Conservation (phyloP, 2,329 filamentous ascomycete species). For the Aspergillus vadensis region DNA sequence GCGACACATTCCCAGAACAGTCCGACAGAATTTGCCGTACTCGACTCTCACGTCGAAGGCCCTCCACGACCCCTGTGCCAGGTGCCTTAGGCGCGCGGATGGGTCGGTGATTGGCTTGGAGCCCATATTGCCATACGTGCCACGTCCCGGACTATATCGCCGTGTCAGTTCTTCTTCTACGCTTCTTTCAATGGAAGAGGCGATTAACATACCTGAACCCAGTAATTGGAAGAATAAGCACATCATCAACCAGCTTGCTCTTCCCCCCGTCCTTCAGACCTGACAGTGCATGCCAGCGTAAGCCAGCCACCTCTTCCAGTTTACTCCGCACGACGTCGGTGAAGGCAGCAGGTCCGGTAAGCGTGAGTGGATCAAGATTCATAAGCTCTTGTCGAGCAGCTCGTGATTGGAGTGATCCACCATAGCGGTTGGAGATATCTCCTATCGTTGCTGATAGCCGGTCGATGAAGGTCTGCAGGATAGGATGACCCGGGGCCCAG, state of each 20-base stretch:
- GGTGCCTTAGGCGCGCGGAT: slow-evolving; percentile 32
- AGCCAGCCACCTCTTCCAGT: slow-evolving; percentile 24
- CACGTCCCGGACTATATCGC: slow-evolving; percentile 26
- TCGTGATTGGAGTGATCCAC: slow-evolving; percentile 1
- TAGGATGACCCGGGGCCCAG: slow-evolving; percentile 28
- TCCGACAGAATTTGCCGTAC: slow-evolving; percentile 37
- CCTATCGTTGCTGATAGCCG: slow-evolving; percentile 14
- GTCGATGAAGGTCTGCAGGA: slow-evolving; percentile 32
- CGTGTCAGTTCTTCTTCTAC: background rate
- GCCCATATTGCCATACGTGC: slow-evolving; percentile 35
- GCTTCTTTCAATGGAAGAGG: too few relatives aligned
- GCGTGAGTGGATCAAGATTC: slow-evolving; percentile 29
- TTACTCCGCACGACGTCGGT: slow-evolving; percentile 29
- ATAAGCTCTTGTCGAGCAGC: slow-evolving; percentile 13
- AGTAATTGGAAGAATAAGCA: slow-evolving; percentile 37
- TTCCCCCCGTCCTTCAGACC: slow-evolving; percentile 31
- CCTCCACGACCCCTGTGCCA: slow-evolving; percentile 35
- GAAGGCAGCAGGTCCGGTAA: slow-evolving; percentile 36
- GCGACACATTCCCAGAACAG: slow-evolving; percentile 33
- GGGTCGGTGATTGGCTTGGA: slow-evolving; percentile 33
- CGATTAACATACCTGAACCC: slow-evolving; percentile 31
- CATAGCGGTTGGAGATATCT: too few relatives aligned
- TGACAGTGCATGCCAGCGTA: slow-evolving; percentile 37
- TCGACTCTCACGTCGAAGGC: slow-evolving; percentile 31
- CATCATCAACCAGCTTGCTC: slow-evolving; percentile 34